Base-by-base conservation (phyloP, 2,329 filamentous ascomycete genomes). In the Alternaria triticimaculans region DNA sequence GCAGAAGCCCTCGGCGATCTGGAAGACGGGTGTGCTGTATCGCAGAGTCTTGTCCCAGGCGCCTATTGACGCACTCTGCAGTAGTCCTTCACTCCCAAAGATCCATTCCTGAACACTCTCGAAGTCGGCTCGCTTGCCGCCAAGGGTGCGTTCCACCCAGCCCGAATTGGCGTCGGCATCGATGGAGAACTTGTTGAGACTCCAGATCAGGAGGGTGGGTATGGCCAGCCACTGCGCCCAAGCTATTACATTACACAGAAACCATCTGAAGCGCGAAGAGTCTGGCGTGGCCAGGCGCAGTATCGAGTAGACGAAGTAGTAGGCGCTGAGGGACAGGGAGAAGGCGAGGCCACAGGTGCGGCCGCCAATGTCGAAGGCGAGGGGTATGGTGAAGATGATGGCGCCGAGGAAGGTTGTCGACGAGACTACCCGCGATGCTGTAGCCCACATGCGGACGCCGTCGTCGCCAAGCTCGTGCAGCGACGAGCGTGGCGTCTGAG, bases 361-460 rank as follows among this genome's bases (percentile, higher is more conserved):
- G 66, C 96, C 96, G 79, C 96, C 96, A 76, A 98, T 95, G 88
- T 99, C 96, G 84, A 98, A 98, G 76, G 95, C 93, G 78, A 99
- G 90, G 66, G 96, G 96, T 79, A 99, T 96, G 66, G 94, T 97
- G 78, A 98, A 92, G 78, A 98, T 90, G 80, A 97, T 94, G 82
- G 92, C 92, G 82, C 94, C 87, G 74, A 98, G 89, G 83, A 97
- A 98, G 82, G 93, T 82, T 78, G 90, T 86, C 82, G 93, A 93
- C 77, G 93, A 93, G 73, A 94, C 79, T 80, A 91, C 87, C 79
- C 91, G 90, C 81, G 94, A 89, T 81, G 95, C 43, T n/a, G 60
- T 60, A 49, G 60, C 86, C 91, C 91, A 94, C 92, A 97, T 97
- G 83, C 83, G 81, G 81, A 76, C 75, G 80, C 79, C 69, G 74